Percentiles rank a stretch among this genome's conserved stretches.
Conservation (phyloP, 805 yeast genomes). For the Ogataea siamensis region DNA sequence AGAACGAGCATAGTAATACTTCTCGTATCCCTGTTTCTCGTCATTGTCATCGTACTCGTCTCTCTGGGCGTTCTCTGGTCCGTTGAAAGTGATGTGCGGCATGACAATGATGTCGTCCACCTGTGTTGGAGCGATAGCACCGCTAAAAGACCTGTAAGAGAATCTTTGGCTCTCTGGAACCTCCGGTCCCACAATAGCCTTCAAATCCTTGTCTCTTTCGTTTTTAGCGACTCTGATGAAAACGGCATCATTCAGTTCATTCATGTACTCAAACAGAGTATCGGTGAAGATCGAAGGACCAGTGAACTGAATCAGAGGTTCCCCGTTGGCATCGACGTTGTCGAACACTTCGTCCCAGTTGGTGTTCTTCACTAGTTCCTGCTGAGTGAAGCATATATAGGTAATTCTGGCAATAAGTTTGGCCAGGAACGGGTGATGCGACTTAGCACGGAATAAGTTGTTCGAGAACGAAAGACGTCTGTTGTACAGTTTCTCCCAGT, state of each 20-base stretch:
- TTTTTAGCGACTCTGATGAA: constrained; percentile 32
- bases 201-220: constrained; percentile 27
- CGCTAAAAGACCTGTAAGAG: constrained; percentile 31
- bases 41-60: constrained; percentile 32
- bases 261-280: constrained; percentile 34
- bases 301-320: constrained; percentile 34
- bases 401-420: constrained; percentile 31
- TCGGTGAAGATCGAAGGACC: constrained; percentile 37
- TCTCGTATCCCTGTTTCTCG: constrained; percentile 28
- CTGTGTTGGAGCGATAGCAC: constrained; percentile 33
- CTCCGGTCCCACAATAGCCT: constrained; percentile 32
- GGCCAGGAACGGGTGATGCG: constrained; percentile 28
- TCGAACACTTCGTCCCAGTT: constrained; percentile 32
- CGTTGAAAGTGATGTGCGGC: constrained; percentile 33
- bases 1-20: constrained; percentile 33
- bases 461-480: constrained; percentile 25
- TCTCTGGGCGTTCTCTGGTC: constrained; percentile 23
- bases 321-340: constrained; percentile 35
- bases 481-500: constrained; percentile 27
- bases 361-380: constrained; percentile 23
- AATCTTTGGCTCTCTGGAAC: constrained; percentile 29
- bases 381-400: constrained; percentile 28
- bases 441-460: constrained; percentile 23
- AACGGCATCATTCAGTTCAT: constrained; percentile 27
- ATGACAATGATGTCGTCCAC: constrained; percentile 32